Evolutionary conservation across 495 filamentous ascomycete genomes (phyloP), one percentile per base, ranked within the genome.

Genomic region (Daldinia childiae): DNA sequence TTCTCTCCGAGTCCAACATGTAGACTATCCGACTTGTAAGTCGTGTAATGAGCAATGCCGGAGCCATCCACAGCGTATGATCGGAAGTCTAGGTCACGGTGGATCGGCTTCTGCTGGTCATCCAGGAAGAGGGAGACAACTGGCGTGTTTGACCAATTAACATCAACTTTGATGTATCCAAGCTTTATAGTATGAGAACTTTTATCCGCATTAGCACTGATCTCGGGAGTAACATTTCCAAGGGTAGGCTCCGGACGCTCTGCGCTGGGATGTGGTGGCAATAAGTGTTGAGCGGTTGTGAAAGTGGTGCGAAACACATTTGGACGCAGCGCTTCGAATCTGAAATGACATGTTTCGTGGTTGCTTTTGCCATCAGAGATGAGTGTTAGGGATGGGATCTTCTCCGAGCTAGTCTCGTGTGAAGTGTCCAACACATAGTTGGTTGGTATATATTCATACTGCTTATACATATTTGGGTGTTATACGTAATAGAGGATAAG

Each of bases 1-100:
- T 91, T 91, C 77, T 92, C 90, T 6, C 90, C 90, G 2, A 92
- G 78, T 2, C 90, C 89, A 27, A 91, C 85, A 72, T 92, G 87
- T 0, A 92, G 79, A 32, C 82, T 86, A 36, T 84, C 77, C 27
- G 81, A 79, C 63, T 89, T 86, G 71, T 90, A 87, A 29, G 78
- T 74, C 9, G 83, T 87, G 76, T 92, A 90, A 76, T 89, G 86
- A 3, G 88, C 83, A 55, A 90, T 76, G 26, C 90, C 89, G 0
- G 78, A 70, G 14, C 82, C 82, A 67, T 90, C 89, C 11, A 87
- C 78, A 32, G 84, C 84, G 59, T 90, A 92, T 1, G 89, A 90
- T 48, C 90, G 85, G 58, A 87, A 81, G 0, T 85, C 83, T 21
- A 92, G 78, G 73, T 92, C 90, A 5, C 75, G 73, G 71, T 90